Evolutionary conservation across 345 rosid species (phyloP).

Genomic region (Eucalyptus dawsonii): DNA sequence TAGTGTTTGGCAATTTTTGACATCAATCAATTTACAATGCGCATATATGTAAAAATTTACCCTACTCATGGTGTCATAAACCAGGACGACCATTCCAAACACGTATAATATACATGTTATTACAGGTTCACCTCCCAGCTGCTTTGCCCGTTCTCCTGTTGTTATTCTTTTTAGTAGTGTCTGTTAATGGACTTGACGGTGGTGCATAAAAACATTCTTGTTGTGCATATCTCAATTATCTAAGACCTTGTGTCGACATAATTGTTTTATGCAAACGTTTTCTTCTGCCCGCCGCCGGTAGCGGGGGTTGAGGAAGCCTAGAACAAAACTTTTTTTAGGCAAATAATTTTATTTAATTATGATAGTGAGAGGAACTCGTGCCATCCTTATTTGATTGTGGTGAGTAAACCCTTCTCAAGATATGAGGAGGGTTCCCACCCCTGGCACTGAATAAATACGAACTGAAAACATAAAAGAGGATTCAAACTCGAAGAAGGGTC

Average conservation of each 20-base stretch:
- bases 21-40: neutral
- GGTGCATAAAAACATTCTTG: neutral
- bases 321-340: neutral
- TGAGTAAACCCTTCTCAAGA: neutral
- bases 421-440: neutral
- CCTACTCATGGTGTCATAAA: neutral
- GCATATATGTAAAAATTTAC: neutral
- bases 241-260: neutral
- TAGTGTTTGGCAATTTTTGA: neutral
- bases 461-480: neutral
- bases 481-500: neutral
- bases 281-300: neutral
- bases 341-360: neutral
- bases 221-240: neutral
- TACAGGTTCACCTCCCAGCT: too few relatives aligned
- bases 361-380: neutral
- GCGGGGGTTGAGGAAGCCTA: neutral
- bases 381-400: neutral
- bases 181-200: neutral
- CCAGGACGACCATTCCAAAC: too few relatives aligned
- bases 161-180: neutral
- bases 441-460: neutral
- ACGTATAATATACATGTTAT: too few relatives aligned
- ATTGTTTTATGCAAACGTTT: neutral
- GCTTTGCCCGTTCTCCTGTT: neutral